Evolutionary conservation across 2,329 filamentous ascomycete species (phyloP), one percentile per base, ranked within the genome.

Genomic region (Bipolaris cookei): DNA sequence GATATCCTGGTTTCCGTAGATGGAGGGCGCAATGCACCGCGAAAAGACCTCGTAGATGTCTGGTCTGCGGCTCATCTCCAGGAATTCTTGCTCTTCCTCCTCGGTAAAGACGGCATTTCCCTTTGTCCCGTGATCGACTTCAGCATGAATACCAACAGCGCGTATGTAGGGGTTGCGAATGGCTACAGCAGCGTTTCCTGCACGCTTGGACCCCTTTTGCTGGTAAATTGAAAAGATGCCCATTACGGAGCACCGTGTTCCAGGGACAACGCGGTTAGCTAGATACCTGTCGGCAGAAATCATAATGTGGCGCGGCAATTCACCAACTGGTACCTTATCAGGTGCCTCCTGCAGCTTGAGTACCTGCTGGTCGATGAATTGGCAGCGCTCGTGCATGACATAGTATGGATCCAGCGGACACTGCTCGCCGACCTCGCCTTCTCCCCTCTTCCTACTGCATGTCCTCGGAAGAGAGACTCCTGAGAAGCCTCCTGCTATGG

Each of bases 181-280:
- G 7, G 95, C 95, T 3, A 98, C 93, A 1, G 95, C 95, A 1
- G 89, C 89, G 50, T 88, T 88, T 1, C 84, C 86, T 16, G 84
- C 86, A 67, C 89, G 90, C 77, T 93, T 96, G 39, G 86, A 89
- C 38, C 89, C 90, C 77, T 98, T 98, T 67, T 89, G 90, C 76
- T 97, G 92, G 77, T 97, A 99, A 71, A 98, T 98, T 28, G 94
- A 97, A 80, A 97, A 99, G 32, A 99, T 92, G 18, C 95, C 95
- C 86, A 95, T 98, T 16, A 99, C 85, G 2, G 92, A 96, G 76
- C 95, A 99, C 74, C 94, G 86, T 48, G 94, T 96, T 28, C 95
- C 95, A 5, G 95, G 95, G 3, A 99, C 93, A 3, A 99, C 95
- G 49, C 92, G 87, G 74, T 99, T 99, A 10, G 94, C 95, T 44